Conservation (phyloP, 345 rosid genomes). For the Mangifera indica region DNA sequence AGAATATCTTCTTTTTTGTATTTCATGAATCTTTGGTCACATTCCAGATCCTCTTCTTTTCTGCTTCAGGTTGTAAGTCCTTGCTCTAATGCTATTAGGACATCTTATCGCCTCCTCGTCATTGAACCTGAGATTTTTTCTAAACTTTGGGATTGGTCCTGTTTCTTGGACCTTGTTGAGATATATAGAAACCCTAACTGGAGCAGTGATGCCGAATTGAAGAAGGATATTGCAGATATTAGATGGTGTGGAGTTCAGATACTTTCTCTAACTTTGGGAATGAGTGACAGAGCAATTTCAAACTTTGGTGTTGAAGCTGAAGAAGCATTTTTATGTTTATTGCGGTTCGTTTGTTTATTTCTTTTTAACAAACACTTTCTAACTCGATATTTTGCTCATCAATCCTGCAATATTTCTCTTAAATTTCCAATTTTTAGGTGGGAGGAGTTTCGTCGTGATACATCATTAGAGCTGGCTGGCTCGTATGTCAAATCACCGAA, state of each 20-base stretch:
- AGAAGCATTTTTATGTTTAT: conserved; percentile 61
- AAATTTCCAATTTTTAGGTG: conserved; percentile 51
- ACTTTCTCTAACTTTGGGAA: conserved; percentile 46
- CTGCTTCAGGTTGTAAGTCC: conserved; percentile 45
- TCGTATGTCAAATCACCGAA: conserved; percentile 45
- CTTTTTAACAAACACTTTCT: conserved; percentile 3
- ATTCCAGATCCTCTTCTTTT: neutral
- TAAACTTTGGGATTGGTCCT: conserved; percentile 90
- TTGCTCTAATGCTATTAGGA: conserved; percentile 45
- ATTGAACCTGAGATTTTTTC: conserved; percentile 57
- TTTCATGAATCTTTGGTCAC: neutral
- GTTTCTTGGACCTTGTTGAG: conserved; percentile 61
- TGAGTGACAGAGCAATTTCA: conserved; percentile 45
- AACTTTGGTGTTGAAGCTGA: conserved; percentile 48
- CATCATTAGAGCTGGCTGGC: conserved; percentile 70
- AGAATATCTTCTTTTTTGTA: neutral
- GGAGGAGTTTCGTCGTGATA: conserved; percentile 83
- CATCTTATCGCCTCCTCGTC: conserved; percentile 66
- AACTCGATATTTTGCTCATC: conserved; percentile 12
- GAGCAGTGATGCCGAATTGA: conserved; percentile 21
- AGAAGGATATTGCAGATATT: conserved; percentile 46
- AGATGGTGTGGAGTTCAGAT: conserved; percentile 71
- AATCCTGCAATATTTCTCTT: conserved; percentile 16
- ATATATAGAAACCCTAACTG: conserved; percentile 24
- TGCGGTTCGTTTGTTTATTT: conserved; percentile 54